These are phyloP conservation scores for Stylosanthes scabra DNA, from an alignment of 331 rosid genomes.

Conservation along the genomic window DNA sequence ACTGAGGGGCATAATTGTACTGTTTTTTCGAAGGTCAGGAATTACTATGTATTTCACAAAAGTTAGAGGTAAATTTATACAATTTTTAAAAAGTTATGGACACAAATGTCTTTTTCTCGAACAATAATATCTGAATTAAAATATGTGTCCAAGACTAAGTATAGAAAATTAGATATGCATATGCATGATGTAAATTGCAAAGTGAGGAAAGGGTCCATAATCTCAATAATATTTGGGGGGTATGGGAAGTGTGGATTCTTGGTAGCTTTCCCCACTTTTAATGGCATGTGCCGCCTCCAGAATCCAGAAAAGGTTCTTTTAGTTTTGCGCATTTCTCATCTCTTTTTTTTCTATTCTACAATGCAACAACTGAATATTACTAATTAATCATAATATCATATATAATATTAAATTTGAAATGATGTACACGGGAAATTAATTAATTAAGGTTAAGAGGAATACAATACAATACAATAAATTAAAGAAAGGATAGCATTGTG, in stretches of 20 bases:
- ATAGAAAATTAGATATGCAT: background rate
- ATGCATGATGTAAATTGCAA: background rate
- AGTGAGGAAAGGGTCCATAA: conserved; percentile 7
- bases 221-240: background rate
- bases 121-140: background rate
- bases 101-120: too few relatives aligned
- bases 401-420: conserved; percentile 3
- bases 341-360: background rate
- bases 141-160: background rate
- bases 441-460: conserved; percentile 12
- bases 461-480: background rate
- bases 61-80: too few relatives aligned
- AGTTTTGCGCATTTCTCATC: conserved; percentile 12
- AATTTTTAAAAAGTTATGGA: too few relatives aligned
- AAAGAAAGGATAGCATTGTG: conserved; percentile 12
- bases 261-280: conserved; percentile 42
- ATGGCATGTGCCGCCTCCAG: conserved; percentile 34
- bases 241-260: conserved; percentile 44
- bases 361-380: conserved; percentile 22
- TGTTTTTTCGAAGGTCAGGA: too few relatives aligned
- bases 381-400: background rate
- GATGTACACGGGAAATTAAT: background rate
- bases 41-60: too few relatives aligned
- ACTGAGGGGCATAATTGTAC: too few relatives aligned
- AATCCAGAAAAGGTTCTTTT: conserved; percentile 36